phyloP scores from a whole-genome alignment of 208 protist species.

The Acanthamoeba castellanii region DNA sequence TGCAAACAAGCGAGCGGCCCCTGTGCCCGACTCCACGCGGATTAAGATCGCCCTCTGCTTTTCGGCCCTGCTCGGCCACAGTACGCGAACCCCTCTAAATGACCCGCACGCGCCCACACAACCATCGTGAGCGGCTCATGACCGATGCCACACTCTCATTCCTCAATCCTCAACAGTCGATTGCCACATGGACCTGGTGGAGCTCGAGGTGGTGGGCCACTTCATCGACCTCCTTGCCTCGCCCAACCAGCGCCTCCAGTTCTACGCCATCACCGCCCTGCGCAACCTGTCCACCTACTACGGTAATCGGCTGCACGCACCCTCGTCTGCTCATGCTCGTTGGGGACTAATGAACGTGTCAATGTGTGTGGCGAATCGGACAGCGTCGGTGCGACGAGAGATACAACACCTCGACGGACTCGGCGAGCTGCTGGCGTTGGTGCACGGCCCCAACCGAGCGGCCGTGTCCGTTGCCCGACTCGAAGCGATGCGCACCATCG shows the following conservation, averaged over 20 bases:
- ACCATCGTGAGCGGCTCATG: background rate
- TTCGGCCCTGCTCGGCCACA: slow-evolving; percentile 60
- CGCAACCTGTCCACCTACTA: slow-evolving; percentile 68
- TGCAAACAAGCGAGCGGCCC: background rate
- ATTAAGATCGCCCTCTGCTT: slow-evolving; percentile 61
- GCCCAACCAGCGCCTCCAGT: slow-evolving; percentile 70
- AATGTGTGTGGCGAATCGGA: background rate
- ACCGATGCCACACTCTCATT: background rate
- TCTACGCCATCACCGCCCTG: slow-evolving; percentile 67
- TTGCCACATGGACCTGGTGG: slow-evolving; percentile 45
- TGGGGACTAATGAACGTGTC: background rate
- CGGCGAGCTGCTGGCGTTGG: slow-evolving; percentile 38
- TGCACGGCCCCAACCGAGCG: slow-evolving; percentile 58
- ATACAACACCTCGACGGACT: slow-evolving; percentile 55
- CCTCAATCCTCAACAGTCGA: background rate
- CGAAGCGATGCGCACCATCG: slow-evolving; percentile 65
- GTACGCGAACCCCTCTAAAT: background rate
- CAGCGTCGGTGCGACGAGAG: slow-evolving; percentile 57
- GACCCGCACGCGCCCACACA: background rate
- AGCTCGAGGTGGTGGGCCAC: slow-evolving; percentile 42
- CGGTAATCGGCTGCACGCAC: background rate
- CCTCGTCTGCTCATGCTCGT: background rate
- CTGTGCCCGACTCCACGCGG: background rate
- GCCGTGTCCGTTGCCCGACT: slow-evolving; percentile 62
- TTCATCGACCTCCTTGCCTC: slow-evolving; percentile 62